phyloP scores from a whole-genome alignment of 116 monocot genomes.

The Dioscorea cayenensis region DNA sequence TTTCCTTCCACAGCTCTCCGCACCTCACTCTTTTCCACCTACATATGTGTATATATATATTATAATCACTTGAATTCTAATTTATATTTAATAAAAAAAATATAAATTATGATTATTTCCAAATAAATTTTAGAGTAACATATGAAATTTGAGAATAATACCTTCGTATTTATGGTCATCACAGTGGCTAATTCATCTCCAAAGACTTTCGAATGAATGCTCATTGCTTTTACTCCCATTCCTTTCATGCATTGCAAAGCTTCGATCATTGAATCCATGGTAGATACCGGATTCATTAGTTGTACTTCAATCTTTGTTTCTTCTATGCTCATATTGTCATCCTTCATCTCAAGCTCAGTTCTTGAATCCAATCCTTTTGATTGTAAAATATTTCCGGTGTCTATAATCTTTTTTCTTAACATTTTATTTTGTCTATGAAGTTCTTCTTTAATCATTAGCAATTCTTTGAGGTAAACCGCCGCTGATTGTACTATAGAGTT shows the following conservation, averaged over 20 bases:
- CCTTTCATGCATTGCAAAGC: slow-evolving; percentile 36
- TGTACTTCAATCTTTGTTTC: slow-evolving; percentile 10
- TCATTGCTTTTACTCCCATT: slow-evolving; percentile 28
- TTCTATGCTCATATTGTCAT: not conserved
- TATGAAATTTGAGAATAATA: not conserved
- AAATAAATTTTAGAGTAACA: too few species aligned
- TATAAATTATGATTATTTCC: too few species aligned
- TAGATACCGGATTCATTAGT: slow-evolving; percentile 30
- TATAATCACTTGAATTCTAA: too few species aligned
- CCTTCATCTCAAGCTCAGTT: too few species aligned
- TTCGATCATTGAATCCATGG: slow-evolving; percentile 47
- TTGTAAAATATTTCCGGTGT: not conserved
- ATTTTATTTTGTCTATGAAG: slow-evolving; percentile 24
- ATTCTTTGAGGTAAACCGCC: slow-evolving; percentile 16
- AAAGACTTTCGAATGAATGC: slow-evolving; percentile 17
- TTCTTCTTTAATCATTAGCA: slow-evolving; percentile 23
- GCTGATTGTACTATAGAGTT: slow-evolving; percentile 51
- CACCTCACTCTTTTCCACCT: slow-evolving; percentile 23
- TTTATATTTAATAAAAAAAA: too few species aligned
- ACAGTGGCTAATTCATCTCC: slow-evolving; percentile 12
- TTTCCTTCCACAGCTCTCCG: slow-evolving; percentile 18
- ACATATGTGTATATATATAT: not conserved
- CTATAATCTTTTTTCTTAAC: slow-evolving; percentile 15
- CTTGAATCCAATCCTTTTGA: too few species aligned
- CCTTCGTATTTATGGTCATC: slow-evolving; percentile 42